phyloP scores from a whole-genome alignment of 208 protist genomes.

The Leptomonas seymouri region DNA sequence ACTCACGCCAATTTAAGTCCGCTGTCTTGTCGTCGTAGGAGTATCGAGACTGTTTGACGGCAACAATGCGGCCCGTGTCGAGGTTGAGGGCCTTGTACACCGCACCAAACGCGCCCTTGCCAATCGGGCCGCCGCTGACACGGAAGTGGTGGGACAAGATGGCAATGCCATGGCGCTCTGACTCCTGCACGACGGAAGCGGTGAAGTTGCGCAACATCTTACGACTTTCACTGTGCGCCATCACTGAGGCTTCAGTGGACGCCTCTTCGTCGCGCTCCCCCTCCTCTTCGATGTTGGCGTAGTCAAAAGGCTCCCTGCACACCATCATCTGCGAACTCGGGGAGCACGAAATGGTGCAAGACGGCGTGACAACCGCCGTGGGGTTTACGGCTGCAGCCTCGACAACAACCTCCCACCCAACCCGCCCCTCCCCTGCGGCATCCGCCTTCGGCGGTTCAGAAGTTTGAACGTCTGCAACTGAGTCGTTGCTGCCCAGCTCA shows the following conservation, averaged over 20 bases:
- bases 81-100: slow-evolving; percentile 70
- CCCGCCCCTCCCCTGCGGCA: neutral
- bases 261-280: slow-evolving; percentile 12
- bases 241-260: slow-evolving; percentile 11
- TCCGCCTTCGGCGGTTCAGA: neutral
- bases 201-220: slow-evolving; percentile 49
- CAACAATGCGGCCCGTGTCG: slow-evolving; percentile 58
- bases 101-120: slow-evolving; percentile 68
- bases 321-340: slow-evolving; percentile 25
- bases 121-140: slow-evolving; percentile 55
- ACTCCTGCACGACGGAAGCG: slow-evolving; percentile 52
- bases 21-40: slow-evolving; percentile 37
- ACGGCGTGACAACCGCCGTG: slow-evolving; percentile 6
- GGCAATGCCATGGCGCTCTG: slow-evolving; percentile 30
- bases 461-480: neutral
- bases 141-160: slow-evolving; percentile 58
- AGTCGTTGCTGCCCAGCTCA: neutral
- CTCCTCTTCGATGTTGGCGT: neutral
- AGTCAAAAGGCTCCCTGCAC: slow-evolving; percentile 4
- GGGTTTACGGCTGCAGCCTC: neutral
- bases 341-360: slow-evolving; percentile 27
- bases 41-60: slow-evolving; percentile 72
- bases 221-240: slow-evolving; percentile 21
- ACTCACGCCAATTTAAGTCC: slow-evolving; percentile 60
- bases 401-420: neutral